A percentile compares a stretch with the other conserved stretches of the same genome.
These are phyloP conservation scores for Picocystis sp. DNA, from an alignment of 163 green algal species.

Conservation along the genomic window DNA sequence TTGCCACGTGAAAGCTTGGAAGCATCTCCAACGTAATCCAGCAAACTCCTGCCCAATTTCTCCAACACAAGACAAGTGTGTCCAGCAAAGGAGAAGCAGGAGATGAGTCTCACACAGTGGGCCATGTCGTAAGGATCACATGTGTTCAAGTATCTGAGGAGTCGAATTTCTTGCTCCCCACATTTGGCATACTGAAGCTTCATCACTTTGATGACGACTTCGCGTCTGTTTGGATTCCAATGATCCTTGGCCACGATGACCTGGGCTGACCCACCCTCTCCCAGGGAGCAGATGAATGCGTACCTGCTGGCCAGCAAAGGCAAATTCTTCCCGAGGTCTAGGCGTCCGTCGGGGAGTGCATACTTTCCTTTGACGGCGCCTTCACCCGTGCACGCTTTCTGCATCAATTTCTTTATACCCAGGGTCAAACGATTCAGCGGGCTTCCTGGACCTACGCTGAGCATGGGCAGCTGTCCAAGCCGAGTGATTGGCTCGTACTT, in stretches of 20 bases:
- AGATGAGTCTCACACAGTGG: slow-evolving; percentile 1
- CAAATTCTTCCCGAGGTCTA: neutral
- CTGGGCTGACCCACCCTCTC: neutral
- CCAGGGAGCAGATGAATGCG: neutral
- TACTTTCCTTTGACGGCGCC: neutral
- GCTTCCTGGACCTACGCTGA: too few relatives aligned
- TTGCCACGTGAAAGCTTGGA: neutral
- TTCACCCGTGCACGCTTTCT: too few relatives aligned
- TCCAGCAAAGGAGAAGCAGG: slow-evolving; percentile 4
- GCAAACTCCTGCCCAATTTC: neutral
- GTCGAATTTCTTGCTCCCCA: too few relatives aligned
- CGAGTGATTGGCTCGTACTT: too few relatives aligned
- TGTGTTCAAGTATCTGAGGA: too few relatives aligned
- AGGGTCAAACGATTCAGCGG: too few relatives aligned
- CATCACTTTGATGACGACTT: too few relatives aligned
- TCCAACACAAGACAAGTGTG: slow-evolving; percentile 3
- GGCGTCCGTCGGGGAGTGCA: neutral
- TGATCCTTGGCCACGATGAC: neutral
- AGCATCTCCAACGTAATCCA: neutral
- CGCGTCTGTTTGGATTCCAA: too few relatives aligned
- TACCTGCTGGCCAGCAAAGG: slow-evolving; percentile 2
- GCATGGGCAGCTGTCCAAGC: too few relatives aligned
- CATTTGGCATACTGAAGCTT: too few relatives aligned
- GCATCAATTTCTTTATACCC: too few relatives aligned
- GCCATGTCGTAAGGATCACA: too few relatives aligned